These are phyloP conservation scores for Furcasterigmium sp. DNA, from an alignment of 2,329 filamentous ascomycete genomes.

Conservation along the genomic window DNA sequence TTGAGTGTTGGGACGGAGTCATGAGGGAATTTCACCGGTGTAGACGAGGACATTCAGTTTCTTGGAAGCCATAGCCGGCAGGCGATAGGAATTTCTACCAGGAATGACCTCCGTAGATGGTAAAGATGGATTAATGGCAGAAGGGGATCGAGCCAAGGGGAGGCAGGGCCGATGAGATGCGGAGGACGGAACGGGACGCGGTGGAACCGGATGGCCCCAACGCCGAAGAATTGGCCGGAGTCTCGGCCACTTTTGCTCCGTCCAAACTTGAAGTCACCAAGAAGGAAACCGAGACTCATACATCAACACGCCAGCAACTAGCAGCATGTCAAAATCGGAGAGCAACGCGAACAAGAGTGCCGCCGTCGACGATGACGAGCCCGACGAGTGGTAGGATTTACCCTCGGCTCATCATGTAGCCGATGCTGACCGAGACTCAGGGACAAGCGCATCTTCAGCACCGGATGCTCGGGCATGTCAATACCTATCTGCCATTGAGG, in stretches of 20 bases:
- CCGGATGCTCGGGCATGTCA: slow-evolving; percentile 75
- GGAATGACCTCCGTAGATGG: too few species aligned
- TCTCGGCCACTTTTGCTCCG: too few species aligned
- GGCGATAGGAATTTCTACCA: too few species aligned
- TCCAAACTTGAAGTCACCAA: too few species aligned
- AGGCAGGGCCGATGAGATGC: too few species aligned
- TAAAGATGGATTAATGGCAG: too few species aligned
- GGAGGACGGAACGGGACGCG: too few species aligned
- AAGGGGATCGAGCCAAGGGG: background rate
- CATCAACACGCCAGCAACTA: background rate
- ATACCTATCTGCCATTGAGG: background rate
- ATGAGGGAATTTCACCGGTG: slow-evolving; percentile 55
- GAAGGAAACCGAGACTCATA: too few species aligned
- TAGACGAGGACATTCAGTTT: slow-evolving; percentile 92
- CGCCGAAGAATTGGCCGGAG: too few species aligned
- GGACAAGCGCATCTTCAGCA: slow-evolving; percentile 98
- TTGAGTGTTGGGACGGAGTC: slow-evolving; percentile 17
- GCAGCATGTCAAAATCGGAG: slow-evolving; percentile 50
- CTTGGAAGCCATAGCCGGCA: slow-evolving; percentile 52
- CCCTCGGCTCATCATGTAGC: background rate
- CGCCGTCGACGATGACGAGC: slow-evolving; percentile 67
- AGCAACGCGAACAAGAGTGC: slow-evolving; percentile 31
- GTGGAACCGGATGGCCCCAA: too few species aligned
- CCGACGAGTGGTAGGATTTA: slow-evolving; percentile 75
- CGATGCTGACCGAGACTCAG: slow-evolving; percentile 38